Base-by-base conservation (phyloP, 495 filamentous ascomycete genomes). In the Amorphotheca resinae region DNA sequence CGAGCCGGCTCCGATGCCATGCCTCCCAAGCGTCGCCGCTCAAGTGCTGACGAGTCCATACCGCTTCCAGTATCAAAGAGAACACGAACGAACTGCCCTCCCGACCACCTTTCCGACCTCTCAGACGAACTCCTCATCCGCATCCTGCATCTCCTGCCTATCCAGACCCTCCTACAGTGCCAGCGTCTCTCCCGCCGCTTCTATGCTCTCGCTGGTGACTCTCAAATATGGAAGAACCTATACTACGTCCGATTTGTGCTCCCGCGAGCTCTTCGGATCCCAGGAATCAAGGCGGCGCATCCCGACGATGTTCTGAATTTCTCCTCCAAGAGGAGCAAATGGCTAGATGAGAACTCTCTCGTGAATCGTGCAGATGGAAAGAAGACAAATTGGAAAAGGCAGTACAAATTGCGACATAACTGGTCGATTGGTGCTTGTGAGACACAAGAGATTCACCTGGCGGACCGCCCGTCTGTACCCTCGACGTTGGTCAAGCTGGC, bases 161-260 rank as follows among this genome's bases (percentile, higher is more conserved):
- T 83, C 16, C 58, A 65, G 1, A 75, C 82, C 21, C 69, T 98
- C 20, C 65, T 81, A 33, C 62, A 69, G 22, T 83, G 80, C 48
- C 76, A 93, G 50, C 85, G 81, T 35, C 61, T 93, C 20, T 95
- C 86, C n/a, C 77, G 64, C 33, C 82, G 78, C 31, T 84, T 94
- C 53, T 69, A 79, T 51, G 63, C 61, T n/a, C 66, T 98, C 11
- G 70, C 84, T 14, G 70, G 70, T 46, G 91, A 98, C 62, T 80
- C 81, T 9, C 85, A 94, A 57, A 64, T 98, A 37, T 98, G 91
- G 91, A 94, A 89, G 62, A 69, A 72, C 7, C 69, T 82, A 23
- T 98, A 93, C 64, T 95, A 94, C 64, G 70, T 76, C 23, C 77
- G 81, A 48, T 98, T 94, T 63, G 87, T 98, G 8, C 73, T 80